Base-by-base conservation (phyloP, 2,329 filamentous ascomycete genomes). In the Verticillium alfalfae region DNA sequence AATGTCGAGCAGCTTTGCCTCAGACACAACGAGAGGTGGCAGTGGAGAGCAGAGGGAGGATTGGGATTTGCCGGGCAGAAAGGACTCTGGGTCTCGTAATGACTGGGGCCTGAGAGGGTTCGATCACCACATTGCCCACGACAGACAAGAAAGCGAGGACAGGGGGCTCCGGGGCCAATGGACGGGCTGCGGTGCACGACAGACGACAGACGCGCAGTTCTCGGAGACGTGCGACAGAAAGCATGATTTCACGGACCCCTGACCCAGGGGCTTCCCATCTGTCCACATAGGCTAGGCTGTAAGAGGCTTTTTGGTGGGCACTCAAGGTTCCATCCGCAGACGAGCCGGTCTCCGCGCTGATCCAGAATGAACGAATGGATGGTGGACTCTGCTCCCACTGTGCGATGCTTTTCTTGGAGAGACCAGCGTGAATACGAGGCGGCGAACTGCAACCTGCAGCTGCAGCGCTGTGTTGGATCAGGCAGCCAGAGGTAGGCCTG, bases 1-100 rank as follows among this genome's bases (percentile, higher is more conserved):
- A 57, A 37, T 59, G 61, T 65, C 59, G 63, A 67, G 64, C 67
- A 67, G 62, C 61, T 39, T 49, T 58, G 57, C 49, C 31, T 60
- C 58, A 56, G 59, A 60, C 56, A 18, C 62, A 61, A 55, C 41
- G 39, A 31, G 52, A 60, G 58, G 34, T 54, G 34, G 56, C 54
- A 54, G 55, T 60, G 39, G 31, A 22, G 34, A 59, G 38, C 18
- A 49, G 45, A 59, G 41, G 58, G 37, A 38, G 36, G 39, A 38
- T 18, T 55, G 55, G 34, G 52, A n/a, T 60, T 39, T 37, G n/a
- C 49, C 38, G 41, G 37, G 45, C 49, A 41, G 26, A 15, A 18
- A 16, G 22, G 34, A 38, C 59, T 41, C 49, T 61, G 63, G 63
- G 61, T 63, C 61, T 62, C 58, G 62, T 64, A 58, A 60, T 54